Evolutionary conservation across 2,329 filamentous ascomycete genomes (phyloP).

Genomic region (Calycina marina): DNA sequence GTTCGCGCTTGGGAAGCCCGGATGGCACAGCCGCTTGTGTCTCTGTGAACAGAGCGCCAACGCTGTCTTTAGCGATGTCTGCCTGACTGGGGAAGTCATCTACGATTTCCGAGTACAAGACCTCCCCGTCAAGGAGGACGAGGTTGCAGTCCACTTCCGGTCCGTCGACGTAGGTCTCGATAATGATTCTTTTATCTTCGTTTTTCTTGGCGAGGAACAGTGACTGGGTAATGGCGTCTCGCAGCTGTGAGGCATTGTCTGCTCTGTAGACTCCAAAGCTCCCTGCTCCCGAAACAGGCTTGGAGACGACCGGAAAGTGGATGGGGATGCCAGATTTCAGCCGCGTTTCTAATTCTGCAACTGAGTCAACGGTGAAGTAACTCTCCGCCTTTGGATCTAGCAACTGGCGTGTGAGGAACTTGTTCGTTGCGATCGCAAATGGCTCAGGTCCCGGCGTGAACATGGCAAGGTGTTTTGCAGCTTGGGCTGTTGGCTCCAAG

Average conservation of each 20-base stretch:
- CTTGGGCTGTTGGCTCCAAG: constrained; percentile 19
- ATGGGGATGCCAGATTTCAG: constrained; percentile 2
- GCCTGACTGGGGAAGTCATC: constrained; percentile 26
- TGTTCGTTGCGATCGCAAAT: constrained; percentile 21
- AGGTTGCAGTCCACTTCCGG: constrained; percentile 30
- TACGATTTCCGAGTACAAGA: constrained; percentile 26
- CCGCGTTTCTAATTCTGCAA: constrained; percentile 3
- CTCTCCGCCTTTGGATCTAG: neutral
- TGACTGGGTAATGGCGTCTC: neutral
- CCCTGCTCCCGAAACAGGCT: constrained; percentile 2
- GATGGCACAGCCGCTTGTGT: neutral
- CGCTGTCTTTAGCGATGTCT: constrained; percentile 8
- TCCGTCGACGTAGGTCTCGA: constrained; percentile 27
- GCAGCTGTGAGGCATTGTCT: constrained; percentile 7
- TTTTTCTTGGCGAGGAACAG: neutral
- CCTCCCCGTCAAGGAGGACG: constrained; percentile 24
- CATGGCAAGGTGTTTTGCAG: constrained; percentile 21
- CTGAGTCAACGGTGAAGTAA: neutral
- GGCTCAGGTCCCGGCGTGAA: constrained; percentile 20
- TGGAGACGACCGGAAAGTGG: constrained; percentile 7
- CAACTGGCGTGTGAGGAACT: constrained; percentile 15
- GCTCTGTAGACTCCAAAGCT: constrained; percentile 7
- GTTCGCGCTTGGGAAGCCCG: neutral
- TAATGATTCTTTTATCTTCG: constrained; percentile 19
- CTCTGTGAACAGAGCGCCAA: neutral